Evolutionary conservation across 164 flowering plant genomes (phyloP).

Genomic region (Chimonanthus praecox): DNA sequence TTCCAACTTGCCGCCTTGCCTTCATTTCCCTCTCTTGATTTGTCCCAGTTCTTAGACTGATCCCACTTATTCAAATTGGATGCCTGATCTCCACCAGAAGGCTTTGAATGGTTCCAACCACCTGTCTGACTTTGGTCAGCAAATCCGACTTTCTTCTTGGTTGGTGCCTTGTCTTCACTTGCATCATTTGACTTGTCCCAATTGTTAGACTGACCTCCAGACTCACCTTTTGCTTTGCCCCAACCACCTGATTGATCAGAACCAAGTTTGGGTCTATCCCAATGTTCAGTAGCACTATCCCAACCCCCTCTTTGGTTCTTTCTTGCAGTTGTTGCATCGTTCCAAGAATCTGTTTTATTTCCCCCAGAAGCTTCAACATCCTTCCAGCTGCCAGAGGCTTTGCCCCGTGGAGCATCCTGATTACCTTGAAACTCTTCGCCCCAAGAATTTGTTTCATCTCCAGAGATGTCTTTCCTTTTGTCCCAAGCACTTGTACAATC

Average conservation of each 20-base stretch:
- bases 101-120: constrained; percentile 23
- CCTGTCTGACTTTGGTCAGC: constrained; percentile 9
- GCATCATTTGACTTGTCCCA: constrained; percentile 9
- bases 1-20: constrained; percentile 13
- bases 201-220: constrained; percentile 7
- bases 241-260: constrained; percentile 17
- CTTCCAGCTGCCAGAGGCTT: constrained; percentile 21
- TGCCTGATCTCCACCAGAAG: constrained; percentile 12
- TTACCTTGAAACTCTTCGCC: constrained; percentile 13
- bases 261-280: constrained; percentile 1
- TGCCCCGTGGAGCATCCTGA: constrained; percentile 14
- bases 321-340: constrained; percentile 13
- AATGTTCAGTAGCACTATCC: constrained; percentile 22
- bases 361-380: constrained; percentile 18
- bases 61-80: constrained; percentile 14
- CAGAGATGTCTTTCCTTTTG: constrained; percentile 18
- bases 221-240: constrained; percentile 12
- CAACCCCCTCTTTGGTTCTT: constrained; percentile 22
- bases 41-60: constrained; percentile 11
- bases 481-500: constrained; percentile 17
- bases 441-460: constrained; percentile 14
- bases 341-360: constrained; percentile 23
- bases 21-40: constrained; percentile 8
- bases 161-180: constrained; percentile 11
- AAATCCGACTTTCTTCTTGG: constrained; percentile 10